A percentile compares a stretch with the other conserved stretches of the same genome.
phyloP scores from a whole-genome alignment of 176 grass and related monocot species.

The Calamus simplicifolius region DNA sequence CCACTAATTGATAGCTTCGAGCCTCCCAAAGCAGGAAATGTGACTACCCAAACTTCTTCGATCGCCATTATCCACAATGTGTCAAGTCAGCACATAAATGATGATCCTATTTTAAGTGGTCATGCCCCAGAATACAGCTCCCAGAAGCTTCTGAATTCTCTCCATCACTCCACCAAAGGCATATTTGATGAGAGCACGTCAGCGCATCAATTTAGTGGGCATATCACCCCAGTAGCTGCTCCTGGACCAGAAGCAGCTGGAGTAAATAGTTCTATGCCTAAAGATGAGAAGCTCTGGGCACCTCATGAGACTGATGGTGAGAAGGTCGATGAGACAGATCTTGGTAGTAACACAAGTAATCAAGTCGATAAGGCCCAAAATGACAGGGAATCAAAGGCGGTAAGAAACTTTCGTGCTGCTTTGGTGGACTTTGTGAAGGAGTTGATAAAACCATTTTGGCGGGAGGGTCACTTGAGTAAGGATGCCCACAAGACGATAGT shows the following conservation, averaged over 20 bases:
- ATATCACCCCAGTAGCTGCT: not conserved
- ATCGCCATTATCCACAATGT: slow-evolving; percentile 13
- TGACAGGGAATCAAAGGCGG: slow-evolving; percentile 7
- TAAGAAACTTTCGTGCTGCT: slow-evolving; percentile 29
- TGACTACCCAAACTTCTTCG: slow-evolving; percentile 28
- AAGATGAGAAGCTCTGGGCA: slow-evolving; percentile 14
- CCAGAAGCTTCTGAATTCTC: slow-evolving; percentile 15
- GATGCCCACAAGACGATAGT: slow-evolving; percentile 52
- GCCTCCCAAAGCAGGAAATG: slow-evolving; percentile 25
- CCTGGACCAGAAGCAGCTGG: not conserved
- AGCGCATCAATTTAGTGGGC: slow-evolving; percentile 29
- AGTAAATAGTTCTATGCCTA: slow-evolving; percentile 16
- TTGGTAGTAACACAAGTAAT: not conserved
- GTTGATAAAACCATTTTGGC: slow-evolving; percentile 56
- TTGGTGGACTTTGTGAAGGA: slow-evolving; percentile 66
- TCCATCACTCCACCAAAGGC: not conserved
- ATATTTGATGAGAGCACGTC: slow-evolving; percentile 22
- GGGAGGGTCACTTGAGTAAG: slow-evolving; percentile 55
- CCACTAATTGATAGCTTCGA: slow-evolving; percentile 37
- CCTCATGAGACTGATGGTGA: slow-evolving; percentile 18
- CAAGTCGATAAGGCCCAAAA: slow-evolving; percentile 15
- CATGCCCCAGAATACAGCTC: not conserved
- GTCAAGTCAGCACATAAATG: slow-evolving; percentile 31
- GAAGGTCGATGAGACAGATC: slow-evolving; percentile 11
- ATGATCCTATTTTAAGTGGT: slow-evolving; percentile 10